A percentile compares a stretch with the other conserved stretches of the same genome.
phyloP scores from a whole-genome alignment of 1,139 yeast species.

The Debaryomyces psychrophilus region DNA sequence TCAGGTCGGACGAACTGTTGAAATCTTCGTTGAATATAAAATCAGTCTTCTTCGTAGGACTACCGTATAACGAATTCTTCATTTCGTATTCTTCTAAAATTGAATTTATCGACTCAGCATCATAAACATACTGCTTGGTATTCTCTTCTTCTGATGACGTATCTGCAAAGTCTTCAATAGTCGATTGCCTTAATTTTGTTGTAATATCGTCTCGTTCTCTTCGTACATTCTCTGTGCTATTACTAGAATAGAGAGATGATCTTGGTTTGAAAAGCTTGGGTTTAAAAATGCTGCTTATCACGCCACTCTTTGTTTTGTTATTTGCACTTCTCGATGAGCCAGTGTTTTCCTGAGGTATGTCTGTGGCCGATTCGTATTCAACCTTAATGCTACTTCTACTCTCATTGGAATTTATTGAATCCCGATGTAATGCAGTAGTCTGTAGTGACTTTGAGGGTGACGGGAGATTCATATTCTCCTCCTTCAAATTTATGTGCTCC shows the following conservation, averaged over 20 bases:
- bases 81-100: conserved; percentile 32
- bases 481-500: neutral
- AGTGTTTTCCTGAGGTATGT: neutral
- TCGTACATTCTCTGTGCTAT: neutral
- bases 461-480: conserved; percentile 1
- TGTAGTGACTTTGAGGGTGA: conserved; percentile 26
- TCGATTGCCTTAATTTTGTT: conserved; percentile 20
- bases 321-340: conserved; percentile 14
- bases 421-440: conserved; percentile 22
- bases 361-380: neutral
- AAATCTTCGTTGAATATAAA: conserved; percentile 38
- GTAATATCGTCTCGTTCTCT: neutral
- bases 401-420: conserved; percentile 24
- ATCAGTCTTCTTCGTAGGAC: conserved; percentile 6
- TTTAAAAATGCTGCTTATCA: conserved; percentile 18
- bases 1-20: conserved; percentile 23
- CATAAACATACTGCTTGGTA: conserved; percentile 17
- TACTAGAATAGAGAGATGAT: conserved; percentile 21
- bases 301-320: conserved; percentile 14
- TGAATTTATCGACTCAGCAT: conserved; percentile 38
- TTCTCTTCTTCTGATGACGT: conserved; percentile 33
- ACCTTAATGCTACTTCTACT: conserved; percentile 16
- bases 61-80: neutral
- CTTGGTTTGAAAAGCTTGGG: conserved; percentile 29
- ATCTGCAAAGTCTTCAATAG: conserved; percentile 47